Evolutionary conservation across 257 asterid species (phyloP).

Genomic region (Cynanchum wilfordii): DNA sequence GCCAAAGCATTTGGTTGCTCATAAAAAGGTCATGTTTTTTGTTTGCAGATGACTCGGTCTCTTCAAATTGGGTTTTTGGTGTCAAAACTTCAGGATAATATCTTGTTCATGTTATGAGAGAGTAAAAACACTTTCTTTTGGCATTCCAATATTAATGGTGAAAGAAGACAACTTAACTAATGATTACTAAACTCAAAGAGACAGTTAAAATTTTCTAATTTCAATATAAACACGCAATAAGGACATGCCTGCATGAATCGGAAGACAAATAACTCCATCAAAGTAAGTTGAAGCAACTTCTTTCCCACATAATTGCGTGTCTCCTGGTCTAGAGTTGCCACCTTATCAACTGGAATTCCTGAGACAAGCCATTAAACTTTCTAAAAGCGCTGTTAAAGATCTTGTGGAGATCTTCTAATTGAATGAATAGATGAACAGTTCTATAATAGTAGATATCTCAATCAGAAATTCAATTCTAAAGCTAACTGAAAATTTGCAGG

Average conservation of each 20-base stretch:
- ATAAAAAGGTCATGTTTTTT: slow-evolving; percentile 2
- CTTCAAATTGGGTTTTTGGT: slow-evolving; percentile 6
- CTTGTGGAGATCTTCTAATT: neutral
- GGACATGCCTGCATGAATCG: slow-evolving; percentile 90
- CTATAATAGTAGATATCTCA: neutral
- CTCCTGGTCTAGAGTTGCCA: slow-evolving; percentile 64
- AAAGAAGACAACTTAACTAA: neutral
- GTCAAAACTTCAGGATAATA: neutral
- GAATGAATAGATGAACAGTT: neutral
- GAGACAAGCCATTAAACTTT: slow-evolving; percentile 12
- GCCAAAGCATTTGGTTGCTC: neutral
- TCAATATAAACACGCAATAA: slow-evolving; percentile 7
- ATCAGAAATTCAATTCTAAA: neutral
- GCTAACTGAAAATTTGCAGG: neutral
- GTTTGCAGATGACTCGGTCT: neutral
- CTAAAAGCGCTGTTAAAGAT: neutral
- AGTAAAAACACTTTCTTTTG: neutral
- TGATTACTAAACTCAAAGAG: slow-evolving; percentile 4
- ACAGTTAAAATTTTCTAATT: neutral
- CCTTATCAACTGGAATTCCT: slow-evolving; percentile 92
- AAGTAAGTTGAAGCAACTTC: slow-evolving; percentile 81
- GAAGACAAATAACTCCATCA: slow-evolving; percentile 72
- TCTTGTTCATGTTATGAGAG: neutral
- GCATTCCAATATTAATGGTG: neutral
- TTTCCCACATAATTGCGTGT: slow-evolving; percentile 81